Percentiles rank a stretch among this genome's conserved stretches.
These are phyloP conservation scores for Daldinia childiae DNA, from an alignment of 495 filamentous ascomycete genomes.

Conservation along the genomic window DNA sequence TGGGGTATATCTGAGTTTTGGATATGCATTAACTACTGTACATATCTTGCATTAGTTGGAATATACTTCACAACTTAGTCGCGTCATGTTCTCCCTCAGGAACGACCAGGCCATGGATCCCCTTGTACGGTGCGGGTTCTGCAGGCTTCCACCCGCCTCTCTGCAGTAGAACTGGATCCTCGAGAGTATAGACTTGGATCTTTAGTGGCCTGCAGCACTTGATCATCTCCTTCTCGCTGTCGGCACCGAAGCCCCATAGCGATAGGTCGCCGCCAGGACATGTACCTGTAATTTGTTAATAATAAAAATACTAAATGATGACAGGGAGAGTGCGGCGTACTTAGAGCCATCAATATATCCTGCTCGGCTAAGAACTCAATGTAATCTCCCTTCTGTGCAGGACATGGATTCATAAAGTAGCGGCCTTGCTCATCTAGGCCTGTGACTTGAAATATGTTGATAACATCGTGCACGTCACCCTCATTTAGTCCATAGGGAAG, in stretches of 20 bases:
- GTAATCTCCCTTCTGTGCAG: constrained; percentile 70
- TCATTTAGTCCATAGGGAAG: constrained; percentile 73
- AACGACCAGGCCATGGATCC: constrained; percentile 70
- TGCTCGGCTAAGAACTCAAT: constrained; percentile 83
- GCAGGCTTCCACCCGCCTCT: constrained; percentile 68
- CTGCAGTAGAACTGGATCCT: constrained; percentile 59
- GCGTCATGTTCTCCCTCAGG: constrained; percentile 42
- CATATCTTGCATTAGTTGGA: constrained; percentile 20
- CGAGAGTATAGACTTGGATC: constrained; percentile 73
- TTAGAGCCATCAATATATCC: constrained; percentile 77
- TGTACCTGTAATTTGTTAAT: constrained; percentile 46
- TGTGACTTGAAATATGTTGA: constrained; percentile 85
- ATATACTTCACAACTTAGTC: constrained; percentile 6
- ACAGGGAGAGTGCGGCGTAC: constrained; percentile 36
- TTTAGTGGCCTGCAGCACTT: constrained; percentile 76
- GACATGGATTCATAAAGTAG: constrained; percentile 81
- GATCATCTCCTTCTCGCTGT: constrained; percentile 71
- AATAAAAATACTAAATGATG: neutral
- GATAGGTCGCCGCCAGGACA: constrained; percentile 73
- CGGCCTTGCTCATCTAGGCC: constrained; percentile 74
- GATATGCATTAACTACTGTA: neutral
- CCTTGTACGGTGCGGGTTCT: constrained; percentile 65
- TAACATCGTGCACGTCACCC: constrained; percentile 79
- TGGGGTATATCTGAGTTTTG: neutral
- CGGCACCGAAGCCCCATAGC: constrained; percentile 77